Evolutionary conservation across 768 basidiomycete genomes (phyloP), one percentile per base, ranked within the genome.

Genomic region (Calvatia gigantea): DNA sequence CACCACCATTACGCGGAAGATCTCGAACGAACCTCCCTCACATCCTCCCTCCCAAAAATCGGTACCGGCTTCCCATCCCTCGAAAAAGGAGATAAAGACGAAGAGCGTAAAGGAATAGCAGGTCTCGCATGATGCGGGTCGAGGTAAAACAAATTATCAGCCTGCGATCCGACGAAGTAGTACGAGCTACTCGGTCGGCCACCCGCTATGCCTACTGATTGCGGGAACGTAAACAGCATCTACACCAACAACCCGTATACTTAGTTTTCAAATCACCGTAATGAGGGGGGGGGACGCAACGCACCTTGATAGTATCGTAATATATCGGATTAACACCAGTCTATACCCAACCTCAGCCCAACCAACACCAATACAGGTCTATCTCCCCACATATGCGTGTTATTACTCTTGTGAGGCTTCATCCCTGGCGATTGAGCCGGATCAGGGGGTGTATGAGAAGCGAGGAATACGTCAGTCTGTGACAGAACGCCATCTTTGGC

Each of bases 101-200:
- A 61, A 1, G 78, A 76, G 4, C 87, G 80, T 1, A 94, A 75
- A 0, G 90, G 86, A 2, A 96, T 73, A 0, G 92, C 79, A 0
- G 90, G 81, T 6, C 93, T 82, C 0, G 91, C 77, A 62, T 94
- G 83, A 64, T 90, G 86, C 1, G 89, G 87, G 70, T 91, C 86
- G 32, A 91, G 81, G 64, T 92, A 89, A 65, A 93, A 87, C 6
- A 98, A 78, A 46, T 85, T 89, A 60, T 94, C 89, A 2, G 86
- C 88, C 67, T 99, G 96, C 0, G 87, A 80, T 14, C 93, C 96
- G 45, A 99, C 91, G 65, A 99, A 99, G 70, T 98, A 99, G 69
- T 97, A 98, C 0, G 94, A 97, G 0, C 92, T 94, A n/a, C 91
- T 91, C 0, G 96, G 97, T 19, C 97, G 82, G 2, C 96, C 96